Base-by-base conservation (phyloP, 2,329 filamentous ascomycete species). In the Parascedosporium putredinis region DNA sequence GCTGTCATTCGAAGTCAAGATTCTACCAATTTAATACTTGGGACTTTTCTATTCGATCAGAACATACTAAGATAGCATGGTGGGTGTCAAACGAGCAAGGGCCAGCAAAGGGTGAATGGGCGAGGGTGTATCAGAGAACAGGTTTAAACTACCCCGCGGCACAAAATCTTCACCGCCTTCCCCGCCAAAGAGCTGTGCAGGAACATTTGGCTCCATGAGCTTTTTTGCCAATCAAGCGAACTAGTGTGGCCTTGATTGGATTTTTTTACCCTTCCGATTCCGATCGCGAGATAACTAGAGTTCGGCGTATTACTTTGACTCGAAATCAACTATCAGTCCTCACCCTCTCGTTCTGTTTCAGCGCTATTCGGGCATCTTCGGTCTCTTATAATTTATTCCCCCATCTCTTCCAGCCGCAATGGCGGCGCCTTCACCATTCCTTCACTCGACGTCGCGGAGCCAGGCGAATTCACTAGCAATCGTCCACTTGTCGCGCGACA, bases 401-500 rank as follows among this genome's bases (percentile, higher is more conserved):
- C 22, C 22, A 12, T 23, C 14, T 25, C 12, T 23, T 6, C 16
- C 20, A 22, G 25, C 23, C 20, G 14, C 22, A 29, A 45, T 45
- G 42, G 4, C 42, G 42, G 42, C 12, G 8, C 27, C 42, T n/a
- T 95, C 90, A 8, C 84, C 89, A 0, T 97, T 98, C 58, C 75
- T 97, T 34, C 78, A 85, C 49, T 82, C 86, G 0, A 81, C 83
- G 14, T 61, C 72, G 3, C 67, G 69, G 18, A 82, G 90, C 3
- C 70, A 74, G 9, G 69, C 79, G 20, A 76, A 85, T 57, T 75
- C 76, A 3, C 78, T 97, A 42, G 86, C 89, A 23, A 84, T 97
- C 54, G 75, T 96, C 51, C 87, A 95, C 62, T 78, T 98, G 48
- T 91, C 88, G 53, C 84, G 90, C 67, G 90, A 97, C 66, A 84